phyloP scores from a whole-genome alignment of 345 rosid species.

The Fremontodendron californicum region DNA sequence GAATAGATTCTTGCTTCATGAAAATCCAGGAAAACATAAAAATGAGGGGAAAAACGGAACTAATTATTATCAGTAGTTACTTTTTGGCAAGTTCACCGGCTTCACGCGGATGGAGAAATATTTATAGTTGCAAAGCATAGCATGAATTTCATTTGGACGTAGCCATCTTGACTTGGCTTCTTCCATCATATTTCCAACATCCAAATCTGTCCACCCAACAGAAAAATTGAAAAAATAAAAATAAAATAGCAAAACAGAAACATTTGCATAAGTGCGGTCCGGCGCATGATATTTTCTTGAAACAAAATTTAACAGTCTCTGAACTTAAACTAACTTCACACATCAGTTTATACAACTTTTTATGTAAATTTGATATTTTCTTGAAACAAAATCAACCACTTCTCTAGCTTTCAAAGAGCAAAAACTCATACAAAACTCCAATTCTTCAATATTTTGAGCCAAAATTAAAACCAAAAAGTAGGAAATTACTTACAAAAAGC shows the following conservation, averaged over 20 bases:
- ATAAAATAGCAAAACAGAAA: background rate
- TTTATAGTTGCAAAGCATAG: conserved; percentile 66
- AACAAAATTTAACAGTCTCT: background rate
- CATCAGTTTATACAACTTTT: background rate
- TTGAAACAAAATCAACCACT: background rate
- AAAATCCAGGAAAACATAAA: background rate
- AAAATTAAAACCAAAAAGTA: background rate
- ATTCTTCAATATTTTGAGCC: background rate
- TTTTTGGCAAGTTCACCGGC: conserved; percentile 70
- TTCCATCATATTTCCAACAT: conserved; percentile 51
- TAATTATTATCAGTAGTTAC: conserved; percentile 35
- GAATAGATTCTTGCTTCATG: background rate
- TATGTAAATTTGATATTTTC: background rate
- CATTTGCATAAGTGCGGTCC: background rate
- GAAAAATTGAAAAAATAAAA: conserved; percentile 5
- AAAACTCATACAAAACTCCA: background rate
- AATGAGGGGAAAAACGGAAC: background rate
- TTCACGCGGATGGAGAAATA: conserved; percentile 68
- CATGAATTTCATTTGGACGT: conserved; percentile 91
- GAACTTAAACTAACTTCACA: background rate
- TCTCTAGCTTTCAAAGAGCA: background rate
- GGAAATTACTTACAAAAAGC: background rate
- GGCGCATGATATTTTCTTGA: too few species aligned
- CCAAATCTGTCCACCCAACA: conserved; percentile 58
- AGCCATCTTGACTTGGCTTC: conserved; percentile 89